Base-by-base conservation (phyloP, 345 rosid species). In the Noccaea bulbosa region DNA sequence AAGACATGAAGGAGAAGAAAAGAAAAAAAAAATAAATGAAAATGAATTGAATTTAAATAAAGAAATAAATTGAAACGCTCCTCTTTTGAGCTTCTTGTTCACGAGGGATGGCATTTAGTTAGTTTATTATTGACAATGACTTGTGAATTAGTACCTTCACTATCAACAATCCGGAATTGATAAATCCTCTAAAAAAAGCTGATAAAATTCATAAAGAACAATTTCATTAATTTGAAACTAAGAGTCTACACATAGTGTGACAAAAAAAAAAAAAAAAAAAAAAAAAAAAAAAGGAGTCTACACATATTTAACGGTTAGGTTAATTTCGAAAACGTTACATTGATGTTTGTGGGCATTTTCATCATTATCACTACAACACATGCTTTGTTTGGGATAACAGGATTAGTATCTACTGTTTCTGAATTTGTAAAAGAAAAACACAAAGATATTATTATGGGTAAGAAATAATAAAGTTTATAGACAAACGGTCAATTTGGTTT, bases 41-140 rank as follows among this genome's bases (percentile, higher is more conserved):
- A 11, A 52, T 33, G 30, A 67, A 77, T 51, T 69, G 64, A 69
- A 64, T 59, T 55, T 24, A 59, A 51, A 15, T 27, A 27, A 61
- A 71, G 8, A 7, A 34, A 72, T 47, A 39, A 65, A 73, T 57
- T 57, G 72, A 48, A 65, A 73, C 79, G 79, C 88, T 73, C 68
- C 71, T 12, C 79, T 65, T 47, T 65, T 65, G 65, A 7, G 65
- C 37, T 65, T 65, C 82, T 58, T 27, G 55, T 77, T 86, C 92
- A 83, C 83, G 81, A 80, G 84, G 59, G 53, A 71, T 63, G 11
- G 57, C 52, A 4, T 20, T 30, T 32, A 39, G 34, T 48, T 47
- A 32, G 16, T 40, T 67, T 39, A 38, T 48, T 65, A 55, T 65
- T 73, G 44, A 65, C 38, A 72, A 55, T 64, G 70, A 72, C 70